phyloP scores from a whole-genome alignment of 1,139 yeast genomes.

The Eremothecium coryli region DNA sequence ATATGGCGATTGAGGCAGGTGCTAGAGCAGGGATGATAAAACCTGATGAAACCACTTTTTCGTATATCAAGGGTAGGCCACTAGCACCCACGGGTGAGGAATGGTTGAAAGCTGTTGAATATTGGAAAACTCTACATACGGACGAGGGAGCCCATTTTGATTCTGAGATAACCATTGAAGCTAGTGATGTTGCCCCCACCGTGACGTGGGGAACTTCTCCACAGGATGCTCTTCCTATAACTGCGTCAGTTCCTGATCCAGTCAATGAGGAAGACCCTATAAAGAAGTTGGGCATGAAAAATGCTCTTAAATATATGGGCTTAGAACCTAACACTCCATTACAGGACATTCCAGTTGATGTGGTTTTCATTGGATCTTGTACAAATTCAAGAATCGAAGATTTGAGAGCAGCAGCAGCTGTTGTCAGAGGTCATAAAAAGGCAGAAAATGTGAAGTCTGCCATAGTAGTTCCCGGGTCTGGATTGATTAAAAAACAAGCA shows the following conservation, averaged over 20 bases:
- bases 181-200: conserved; percentile 83
- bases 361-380: conserved; percentile 96
- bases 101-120: conserved; percentile 87
- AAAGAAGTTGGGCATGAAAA: conserved; percentile 73
- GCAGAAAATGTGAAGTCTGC: conserved; percentile 76
- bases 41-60: conserved; percentile 83
- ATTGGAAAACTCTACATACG: conserved; percentile 82
- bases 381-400: conserved; percentile 97
- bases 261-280: conserved; percentile 60
- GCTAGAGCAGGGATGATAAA: conserved; percentile 99
- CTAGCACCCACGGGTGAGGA: conserved; percentile 86
- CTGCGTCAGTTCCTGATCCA: conserved; percentile 88
- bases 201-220: conserved; percentile 99
- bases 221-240: conserved; percentile 93
- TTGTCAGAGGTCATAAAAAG: conserved; percentile 82
- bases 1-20: conserved; percentile 97
- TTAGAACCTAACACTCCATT: conserved; percentile 75
- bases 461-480: conserved; percentile 95
- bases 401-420: conserved; percentile 88
- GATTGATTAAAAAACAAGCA: conserved; percentile 85
- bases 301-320: conserved; percentile 90
- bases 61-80: conserved; percentile 86
- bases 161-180: conserved; percentile 69
- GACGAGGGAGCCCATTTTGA: conserved; percentile 90
- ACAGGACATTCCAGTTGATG: conserved; percentile 64